Percentiles rank a stretch among this genome's conserved stretches.
These are phyloP conservation scores for Ceratocystis colombiana DNA, from an alignment of 2,329 filamentous ascomycete genomes.

Conservation along the genomic window DNA sequence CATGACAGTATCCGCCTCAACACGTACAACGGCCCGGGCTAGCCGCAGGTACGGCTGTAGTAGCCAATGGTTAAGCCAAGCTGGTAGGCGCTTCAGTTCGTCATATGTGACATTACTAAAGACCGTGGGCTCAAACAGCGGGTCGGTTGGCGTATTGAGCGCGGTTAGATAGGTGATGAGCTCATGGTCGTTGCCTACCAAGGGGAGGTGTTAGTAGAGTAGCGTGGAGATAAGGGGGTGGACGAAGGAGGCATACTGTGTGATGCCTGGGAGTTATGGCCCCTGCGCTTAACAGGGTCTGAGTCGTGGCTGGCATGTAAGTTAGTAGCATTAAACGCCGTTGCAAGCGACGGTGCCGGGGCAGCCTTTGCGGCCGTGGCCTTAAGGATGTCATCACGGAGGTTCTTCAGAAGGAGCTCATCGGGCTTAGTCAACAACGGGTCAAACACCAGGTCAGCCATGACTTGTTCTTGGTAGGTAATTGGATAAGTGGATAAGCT, in stretches of 20 bases:
- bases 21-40: slow-evolving; percentile 49
- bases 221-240: not conserved
- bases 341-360: not conserved
- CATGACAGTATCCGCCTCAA: slow-evolving; percentile 66
- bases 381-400: slow-evolving; percentile 34
- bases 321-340: not conserved
- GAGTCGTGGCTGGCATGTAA: not conserved
- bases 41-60: slow-evolving; percentile 50
- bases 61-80: slow-evolving; percentile 39
- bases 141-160: slow-evolving; percentile 36
- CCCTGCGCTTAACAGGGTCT: not conserved
- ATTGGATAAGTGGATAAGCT: no score
- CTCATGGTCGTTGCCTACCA: slow-evolving; percentile 29
- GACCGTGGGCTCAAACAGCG: slow-evolving; percentile 40
- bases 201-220: slow-evolving; percentile 4
- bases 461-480: not conserved
- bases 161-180: slow-evolving; percentile 35
- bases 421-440: slow-evolving; percentile 37
- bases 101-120: slow-evolving; percentile 37
- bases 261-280: not conserved
- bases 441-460: slow-evolving; percentile 32
- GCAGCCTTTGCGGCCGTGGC: not conserved
- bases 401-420: slow-evolving; percentile 34
- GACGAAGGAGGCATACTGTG: not conserved
- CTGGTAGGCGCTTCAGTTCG: slow-evolving; percentile 32